phyloP scores from a whole-genome alignment of 345 rosid genomes.

The Populus davidiana region DNA sequence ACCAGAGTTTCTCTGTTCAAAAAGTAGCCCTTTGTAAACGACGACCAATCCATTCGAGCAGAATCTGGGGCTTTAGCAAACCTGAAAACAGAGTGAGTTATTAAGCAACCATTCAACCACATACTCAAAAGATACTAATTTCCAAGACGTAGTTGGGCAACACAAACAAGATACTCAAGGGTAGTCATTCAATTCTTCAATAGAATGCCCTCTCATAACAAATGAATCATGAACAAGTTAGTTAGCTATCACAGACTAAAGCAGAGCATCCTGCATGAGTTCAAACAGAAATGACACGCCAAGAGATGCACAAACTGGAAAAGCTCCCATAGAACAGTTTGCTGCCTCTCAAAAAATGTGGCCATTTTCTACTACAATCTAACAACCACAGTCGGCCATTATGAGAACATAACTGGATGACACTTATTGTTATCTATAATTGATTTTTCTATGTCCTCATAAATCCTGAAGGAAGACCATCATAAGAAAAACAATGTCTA shows the following conservation, averaged over 20 bases:
- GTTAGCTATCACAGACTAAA: not conserved
- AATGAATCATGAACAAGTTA: too few species aligned
- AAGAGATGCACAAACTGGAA: too few species aligned
- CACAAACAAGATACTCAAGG: not conserved
- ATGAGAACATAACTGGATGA: too few species aligned
- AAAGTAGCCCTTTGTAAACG: constrained; percentile 90
- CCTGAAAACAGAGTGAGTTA: constrained; percentile 29
- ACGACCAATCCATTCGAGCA: constrained; percentile 84
- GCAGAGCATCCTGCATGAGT: not conserved
- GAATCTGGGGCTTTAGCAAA: constrained; percentile 83
- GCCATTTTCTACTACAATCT: too few species aligned
- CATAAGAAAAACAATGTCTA: not conserved
- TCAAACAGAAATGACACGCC: not conserved
- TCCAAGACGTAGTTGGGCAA: not conserved
- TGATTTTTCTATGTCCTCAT: not conserved
- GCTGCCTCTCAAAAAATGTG: too few species aligned
- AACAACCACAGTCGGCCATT: too few species aligned
- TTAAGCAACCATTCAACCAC: not conserved
- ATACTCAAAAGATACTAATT: not conserved
- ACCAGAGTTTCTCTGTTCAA: constrained; percentile 76
- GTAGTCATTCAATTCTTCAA: not conserved
- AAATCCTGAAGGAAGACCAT: not conserved
- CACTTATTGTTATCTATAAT: too few species aligned
- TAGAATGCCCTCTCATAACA: too few species aligned
- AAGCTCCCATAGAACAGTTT: too few species aligned